phyloP scores from a whole-genome alignment of 2,329 filamentous ascomycete genomes.

The Penicillium sp. region DNA sequence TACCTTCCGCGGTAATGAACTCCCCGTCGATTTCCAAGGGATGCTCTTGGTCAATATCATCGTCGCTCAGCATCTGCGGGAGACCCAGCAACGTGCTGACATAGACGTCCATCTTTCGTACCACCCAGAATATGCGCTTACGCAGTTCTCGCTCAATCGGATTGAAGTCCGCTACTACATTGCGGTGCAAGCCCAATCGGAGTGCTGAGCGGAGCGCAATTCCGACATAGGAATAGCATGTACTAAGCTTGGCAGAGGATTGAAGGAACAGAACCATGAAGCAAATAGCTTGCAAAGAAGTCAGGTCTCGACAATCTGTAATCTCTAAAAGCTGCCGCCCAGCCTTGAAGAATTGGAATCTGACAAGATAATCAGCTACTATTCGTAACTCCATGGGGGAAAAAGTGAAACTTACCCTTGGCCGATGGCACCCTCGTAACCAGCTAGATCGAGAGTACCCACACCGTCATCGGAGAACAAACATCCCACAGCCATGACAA shows the following conservation, averaged over 20 bases:
- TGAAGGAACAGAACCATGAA: slow-evolving; percentile 83
- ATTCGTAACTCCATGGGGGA: not conserved
- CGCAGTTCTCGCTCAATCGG: slow-evolving; percentile 72
- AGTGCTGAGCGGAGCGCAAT: slow-evolving; percentile 75
- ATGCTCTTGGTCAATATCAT: slow-evolving; percentile 53
- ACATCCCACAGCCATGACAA: slow-evolving; percentile 70
- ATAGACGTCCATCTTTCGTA: slow-evolving; percentile 54
- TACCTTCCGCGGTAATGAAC: slow-evolving; percentile 47
- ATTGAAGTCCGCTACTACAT: slow-evolving; percentile 67
- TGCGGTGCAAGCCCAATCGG: slow-evolving; percentile 75
- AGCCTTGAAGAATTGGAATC: slow-evolving; percentile 72
- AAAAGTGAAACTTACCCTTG: slow-evolving; percentile 51
- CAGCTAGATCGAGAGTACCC: slow-evolving; percentile 50
- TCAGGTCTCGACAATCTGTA: slow-evolving; percentile 69
- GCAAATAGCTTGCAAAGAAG: slow-evolving; percentile 71
- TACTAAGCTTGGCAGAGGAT: slow-evolving; percentile 74
- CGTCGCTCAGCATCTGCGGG: slow-evolving; percentile 51
- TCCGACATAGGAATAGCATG: slow-evolving; percentile 78
- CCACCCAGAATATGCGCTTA: slow-evolving; percentile 61
- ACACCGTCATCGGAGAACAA: slow-evolving; percentile 65
- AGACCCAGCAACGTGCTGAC: slow-evolving; percentile 52
- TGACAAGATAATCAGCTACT: slow-evolving; percentile 33
- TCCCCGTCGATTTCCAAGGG: slow-evolving; percentile 49
- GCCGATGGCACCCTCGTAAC: slow-evolving; percentile 53
- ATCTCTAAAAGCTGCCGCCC: slow-evolving; percentile 65